A percentile compares a stretch with the other conserved stretches of the same genome.
phyloP scores from a whole-genome alignment of 495 filamentous ascomycete species.

The Elaphomyces granulatus region DNA sequence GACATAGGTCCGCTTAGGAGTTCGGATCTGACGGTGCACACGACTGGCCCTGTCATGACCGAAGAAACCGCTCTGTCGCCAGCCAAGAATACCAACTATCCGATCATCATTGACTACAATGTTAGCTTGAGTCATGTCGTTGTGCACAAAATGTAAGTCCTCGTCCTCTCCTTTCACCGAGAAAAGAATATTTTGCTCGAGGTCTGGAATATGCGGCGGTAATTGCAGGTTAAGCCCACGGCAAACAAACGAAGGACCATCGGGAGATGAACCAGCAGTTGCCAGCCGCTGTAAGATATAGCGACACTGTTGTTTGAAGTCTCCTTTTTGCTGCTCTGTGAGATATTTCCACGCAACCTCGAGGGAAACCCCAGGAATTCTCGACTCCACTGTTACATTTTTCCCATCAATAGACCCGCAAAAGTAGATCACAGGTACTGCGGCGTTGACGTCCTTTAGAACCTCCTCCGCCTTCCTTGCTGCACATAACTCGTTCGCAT shows the following conservation, averaged over 20 bases:
- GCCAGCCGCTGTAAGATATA: slow-evolving; percentile 20
- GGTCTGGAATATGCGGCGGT: slow-evolving; percentile 11
- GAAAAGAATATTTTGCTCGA: slow-evolving; percentile 25
- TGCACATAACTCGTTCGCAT: slow-evolving; percentile 38
- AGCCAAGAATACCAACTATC: slow-evolving; percentile 27
- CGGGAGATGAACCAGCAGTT: slow-evolving; percentile 11
- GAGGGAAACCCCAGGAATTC: slow-evolving; percentile 30
- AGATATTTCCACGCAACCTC: slow-evolving; percentile 32
- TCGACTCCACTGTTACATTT: slow-evolving; percentile 29
- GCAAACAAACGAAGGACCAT: slow-evolving; percentile 26
- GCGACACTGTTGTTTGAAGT: slow-evolving; percentile 26
- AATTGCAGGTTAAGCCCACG: slow-evolving; percentile 23
- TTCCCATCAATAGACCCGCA: slow-evolving; percentile 27
- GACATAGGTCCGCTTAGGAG: slow-evolving; percentile 9
- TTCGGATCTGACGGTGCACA: slow-evolving; percentile 21
- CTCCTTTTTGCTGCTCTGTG: slow-evolving; percentile 16
- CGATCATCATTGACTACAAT: slow-evolving; percentile 25
- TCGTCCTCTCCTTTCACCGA: slow-evolving; percentile 13
- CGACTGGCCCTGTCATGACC: slow-evolving; percentile 21
- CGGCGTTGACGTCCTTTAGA: slow-evolving; percentile 20
- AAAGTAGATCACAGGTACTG: slow-evolving; percentile 27
- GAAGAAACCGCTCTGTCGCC: slow-evolving; percentile 32
- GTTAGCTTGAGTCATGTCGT: slow-evolving; percentile 25
- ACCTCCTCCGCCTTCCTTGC: slow-evolving; percentile 26
- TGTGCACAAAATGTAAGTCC: slow-evolving; percentile 22